Evolutionary conservation across 2,329 filamentous ascomycete genomes (phyloP).

Genomic region (Raffaelea albimanens): DNA sequence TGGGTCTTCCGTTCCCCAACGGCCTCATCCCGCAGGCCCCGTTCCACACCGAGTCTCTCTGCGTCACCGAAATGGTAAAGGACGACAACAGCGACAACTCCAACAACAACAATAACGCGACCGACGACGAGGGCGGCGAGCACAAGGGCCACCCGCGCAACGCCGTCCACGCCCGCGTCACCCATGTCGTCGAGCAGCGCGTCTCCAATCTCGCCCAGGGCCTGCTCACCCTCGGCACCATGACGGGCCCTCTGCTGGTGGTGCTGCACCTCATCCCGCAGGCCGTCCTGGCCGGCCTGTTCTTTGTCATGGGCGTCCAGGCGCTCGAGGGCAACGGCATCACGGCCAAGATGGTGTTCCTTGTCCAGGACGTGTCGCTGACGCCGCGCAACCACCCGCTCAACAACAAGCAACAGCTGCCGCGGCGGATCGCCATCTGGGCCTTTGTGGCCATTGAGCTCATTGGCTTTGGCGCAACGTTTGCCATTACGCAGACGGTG

Average conservation of each 20-base stretch:
- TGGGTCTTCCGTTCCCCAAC: constrained; percentile 74
- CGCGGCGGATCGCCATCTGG: constrained; percentile 60
- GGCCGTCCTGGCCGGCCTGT: constrained; percentile 69
- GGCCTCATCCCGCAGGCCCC: constrained; percentile 77
- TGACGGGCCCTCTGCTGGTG: constrained; percentile 63
- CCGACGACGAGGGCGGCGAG: constrained; percentile 28
- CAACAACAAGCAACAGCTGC: constrained; percentile 38
- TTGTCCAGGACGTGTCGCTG: constrained; percentile 54
- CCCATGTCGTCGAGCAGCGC: constrained; percentile 68
- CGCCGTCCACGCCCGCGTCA: constrained; percentile 33
- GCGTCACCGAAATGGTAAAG: constrained; percentile 50
- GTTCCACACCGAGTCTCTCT: constrained; percentile 72
- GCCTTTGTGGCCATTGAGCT: constrained; percentile 60
- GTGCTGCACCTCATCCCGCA: constrained; percentile 72
- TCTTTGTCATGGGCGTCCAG: constrained; percentile 79
- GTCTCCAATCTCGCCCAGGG: constrained; percentile 71
- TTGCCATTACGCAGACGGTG: constrained; percentile 73
- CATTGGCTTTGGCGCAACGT: constrained; percentile 64
- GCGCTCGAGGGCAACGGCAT: constrained; percentile 70
- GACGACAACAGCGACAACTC: constrained; percentile 20
- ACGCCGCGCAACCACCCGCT: constrained; percentile 51
- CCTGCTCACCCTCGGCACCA: constrained; percentile 67
- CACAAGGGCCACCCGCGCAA: constrained; percentile 40
- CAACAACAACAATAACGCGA: constrained; percentile 32
- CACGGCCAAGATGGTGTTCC: constrained; percentile 63